Base-by-base conservation (phyloP, 306 rosid species). In the Alnus rubra region DNA sequence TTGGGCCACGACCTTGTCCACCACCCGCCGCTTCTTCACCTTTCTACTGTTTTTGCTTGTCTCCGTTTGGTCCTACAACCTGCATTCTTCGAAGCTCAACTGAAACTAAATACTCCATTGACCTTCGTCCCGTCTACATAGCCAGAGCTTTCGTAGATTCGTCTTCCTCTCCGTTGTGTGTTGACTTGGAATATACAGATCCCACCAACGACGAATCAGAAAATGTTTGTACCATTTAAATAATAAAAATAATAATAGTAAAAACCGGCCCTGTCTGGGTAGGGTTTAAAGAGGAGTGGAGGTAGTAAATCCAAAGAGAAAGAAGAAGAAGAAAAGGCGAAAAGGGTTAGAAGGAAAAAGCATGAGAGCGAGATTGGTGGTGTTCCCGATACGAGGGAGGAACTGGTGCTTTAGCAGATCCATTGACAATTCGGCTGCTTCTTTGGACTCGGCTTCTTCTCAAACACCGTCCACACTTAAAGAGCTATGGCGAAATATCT, bases 351-450 rank as follows among this genome's bases (percentile, higher is more conserved):
- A 11, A 39, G 71, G 12, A 23, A 42, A 5, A 51, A 75, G 60
- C 55, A 92, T 92, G 98, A 92, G 84, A 90, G 97, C 98, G 45
- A 94, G 88, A 86, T 83, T 94, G 87, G 78, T 92, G 7, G 98
- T 92, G 33, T 92, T 94, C 87, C 97, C 97, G 4, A 83, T 92
- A n/a, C 83, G 82, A 74, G 97, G 97, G 19, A 88, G 88, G 73
- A 92, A 88, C 60, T 94, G 98, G 97, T 94, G 97, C 75, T 94
- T 92, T 70, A 59, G 82, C 86, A 85, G 97, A 88, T 75, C 97
- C 68, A 62, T 86, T 64, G 91, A 89, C 13, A 86, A 74, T 11
- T 18, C 84, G 12, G 68, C 79, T 77, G 4, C 88, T 28, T 76
- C 88, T 58, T 67, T n/a, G 14, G 72, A 47, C 50, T 18, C 82